These are phyloP conservation scores for Vitis cinerea DNA, from an alignment of 164 flowering plant genomes.

Conservation along the genomic window DNA sequence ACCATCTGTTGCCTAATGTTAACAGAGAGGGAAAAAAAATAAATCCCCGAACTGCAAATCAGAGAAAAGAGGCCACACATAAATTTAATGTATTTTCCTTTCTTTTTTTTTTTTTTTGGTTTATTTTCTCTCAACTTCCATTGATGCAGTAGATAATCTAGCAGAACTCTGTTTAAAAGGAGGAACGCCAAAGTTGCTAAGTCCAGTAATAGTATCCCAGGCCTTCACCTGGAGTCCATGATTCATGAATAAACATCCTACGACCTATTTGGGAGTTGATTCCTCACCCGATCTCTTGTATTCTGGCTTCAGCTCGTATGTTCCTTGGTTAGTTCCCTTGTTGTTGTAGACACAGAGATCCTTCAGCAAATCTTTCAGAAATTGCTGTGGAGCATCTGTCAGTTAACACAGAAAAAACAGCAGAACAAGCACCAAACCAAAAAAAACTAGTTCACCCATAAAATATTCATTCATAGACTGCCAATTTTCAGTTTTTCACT, in stretches of 20 bases:
- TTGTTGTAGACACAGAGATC: constrained; percentile 85
- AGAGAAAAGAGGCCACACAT: no score
- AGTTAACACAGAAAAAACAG: background rate
- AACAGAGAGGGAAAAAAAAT: no score
- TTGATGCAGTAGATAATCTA: no score
- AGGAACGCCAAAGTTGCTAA: no score
- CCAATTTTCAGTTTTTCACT: no score
- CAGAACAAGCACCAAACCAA: background rate
- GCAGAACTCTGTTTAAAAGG: no score
- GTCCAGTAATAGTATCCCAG: constrained; percentile 2
- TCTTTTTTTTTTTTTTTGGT: no score
- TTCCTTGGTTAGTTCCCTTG: constrained; percentile 83
- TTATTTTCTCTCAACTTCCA: no score
- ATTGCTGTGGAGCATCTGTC: background rate
- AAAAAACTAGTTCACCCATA: background rate
- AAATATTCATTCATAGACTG: background rate
- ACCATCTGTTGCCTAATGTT: no score
- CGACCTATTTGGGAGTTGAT: constrained; percentile 10
- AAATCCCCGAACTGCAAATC: no score
- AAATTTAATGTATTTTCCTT: no score
- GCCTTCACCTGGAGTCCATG: constrained; percentile 6
- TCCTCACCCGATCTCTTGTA: constrained; percentile 58
- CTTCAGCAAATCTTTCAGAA: constrained; percentile 61
- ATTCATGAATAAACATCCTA: background rate
- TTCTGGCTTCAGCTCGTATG: constrained; percentile 87